Conservation (phyloP, 345 rosid genomes). For the Citrus medica region DNA sequence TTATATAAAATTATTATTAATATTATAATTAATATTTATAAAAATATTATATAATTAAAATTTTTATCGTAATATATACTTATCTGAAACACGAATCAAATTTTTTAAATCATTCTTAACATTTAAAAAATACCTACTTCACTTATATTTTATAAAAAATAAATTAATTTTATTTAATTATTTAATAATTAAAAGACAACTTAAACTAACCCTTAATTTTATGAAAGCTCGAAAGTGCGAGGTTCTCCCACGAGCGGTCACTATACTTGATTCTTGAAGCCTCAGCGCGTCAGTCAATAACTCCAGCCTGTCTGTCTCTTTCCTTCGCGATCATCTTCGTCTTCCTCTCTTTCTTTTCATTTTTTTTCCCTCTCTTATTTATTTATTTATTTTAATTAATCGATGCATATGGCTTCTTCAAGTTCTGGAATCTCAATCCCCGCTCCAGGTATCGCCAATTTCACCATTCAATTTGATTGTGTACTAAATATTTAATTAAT, state of each 20-base stretch:
- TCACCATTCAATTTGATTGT: not conserved
- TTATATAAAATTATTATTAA: no score
- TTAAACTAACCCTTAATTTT: no score
- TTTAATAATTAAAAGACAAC: no score
- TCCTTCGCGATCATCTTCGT: not conserved
- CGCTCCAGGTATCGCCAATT: slow-evolving; percentile 53
- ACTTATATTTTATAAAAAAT: no score
- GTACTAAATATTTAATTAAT: not conserved
- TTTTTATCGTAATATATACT: no score
- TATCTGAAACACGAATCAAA: no score
- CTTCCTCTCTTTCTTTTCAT: not conserved
- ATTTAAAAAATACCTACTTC: accelerated
- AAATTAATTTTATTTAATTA: no score
- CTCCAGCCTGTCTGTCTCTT: not conserved
- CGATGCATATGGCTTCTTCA: slow-evolving; percentile 63
- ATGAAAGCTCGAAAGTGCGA: no score
- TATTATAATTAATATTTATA: no score
- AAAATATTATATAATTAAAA: no score
- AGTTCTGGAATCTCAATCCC: slow-evolving; percentile 68
- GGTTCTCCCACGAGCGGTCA: accelerated
- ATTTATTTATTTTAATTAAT: no score
- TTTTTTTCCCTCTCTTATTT: not conserved
- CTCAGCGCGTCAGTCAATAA: not conserved
- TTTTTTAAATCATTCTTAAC: accelerated
- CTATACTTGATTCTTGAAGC: not conserved